phyloP scores from a whole-genome alignment of 1,284 basidiomycete genomes.

The Microbotryum saponariae region DNA sequence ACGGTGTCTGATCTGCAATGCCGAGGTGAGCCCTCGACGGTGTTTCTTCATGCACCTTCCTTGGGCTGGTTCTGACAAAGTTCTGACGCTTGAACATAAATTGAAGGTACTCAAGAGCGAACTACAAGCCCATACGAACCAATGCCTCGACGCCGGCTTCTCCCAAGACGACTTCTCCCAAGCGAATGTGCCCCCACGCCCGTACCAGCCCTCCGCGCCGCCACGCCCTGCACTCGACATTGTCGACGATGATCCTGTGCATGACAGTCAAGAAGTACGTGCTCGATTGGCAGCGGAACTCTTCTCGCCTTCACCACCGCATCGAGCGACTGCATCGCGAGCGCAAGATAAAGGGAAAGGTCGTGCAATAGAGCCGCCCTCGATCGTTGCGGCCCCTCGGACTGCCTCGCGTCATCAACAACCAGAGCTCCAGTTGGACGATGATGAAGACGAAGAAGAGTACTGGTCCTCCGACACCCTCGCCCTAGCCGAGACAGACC shows the following conservation, averaged over 20 bases:
- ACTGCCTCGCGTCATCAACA: neutral
- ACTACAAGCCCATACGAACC: neutral
- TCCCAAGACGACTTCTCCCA: neutral
- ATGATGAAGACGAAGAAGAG: neutral
- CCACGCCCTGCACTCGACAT: neutral
- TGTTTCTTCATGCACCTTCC: neutral
- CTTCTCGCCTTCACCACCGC: neutral
- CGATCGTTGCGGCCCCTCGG: neutral
- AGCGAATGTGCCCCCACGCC: neutral
- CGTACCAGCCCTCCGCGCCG: neutral
- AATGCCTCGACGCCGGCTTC: conserved; percentile 1
- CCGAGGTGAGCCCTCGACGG: neutral
- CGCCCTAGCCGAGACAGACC: conserved; percentile 1
- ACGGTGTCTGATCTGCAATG: neutral
- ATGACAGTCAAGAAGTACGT: neutral
- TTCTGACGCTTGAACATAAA: neutral
- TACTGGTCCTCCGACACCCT: neutral
- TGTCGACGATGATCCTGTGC: conserved; percentile 2
- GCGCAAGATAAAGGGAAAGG: conserved; percentile 3
- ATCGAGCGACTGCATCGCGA: neutral
- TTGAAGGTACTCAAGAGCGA: neutral
- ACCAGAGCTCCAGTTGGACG: neutral
- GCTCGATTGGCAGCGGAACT: neutral
- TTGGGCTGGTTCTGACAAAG: too few relatives aligned
- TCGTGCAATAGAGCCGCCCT: conserved; percentile 1